A percentile compares a stretch with the other conserved stretches of the same genome.
Evolutionary conservation across 2,329 filamentous ascomycete species (phyloP).

Genomic region (Fusarium sp.): DNA sequence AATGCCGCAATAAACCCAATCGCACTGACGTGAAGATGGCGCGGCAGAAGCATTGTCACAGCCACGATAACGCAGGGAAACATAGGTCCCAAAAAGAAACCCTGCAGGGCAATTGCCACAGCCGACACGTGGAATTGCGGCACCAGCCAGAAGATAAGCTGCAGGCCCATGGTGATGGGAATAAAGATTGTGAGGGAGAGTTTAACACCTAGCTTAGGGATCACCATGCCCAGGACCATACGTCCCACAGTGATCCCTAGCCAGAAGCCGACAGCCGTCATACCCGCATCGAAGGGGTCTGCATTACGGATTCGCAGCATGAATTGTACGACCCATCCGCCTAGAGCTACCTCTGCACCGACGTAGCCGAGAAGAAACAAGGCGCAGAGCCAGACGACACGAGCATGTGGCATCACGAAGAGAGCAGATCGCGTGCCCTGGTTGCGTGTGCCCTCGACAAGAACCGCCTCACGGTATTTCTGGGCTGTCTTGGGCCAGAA

Average conservation of each 20-base stretch:
- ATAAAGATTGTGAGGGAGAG: slow-evolving; percentile 74
- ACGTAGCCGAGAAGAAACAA: slow-evolving; percentile 83
- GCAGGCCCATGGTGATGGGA: slow-evolving; percentile 72
- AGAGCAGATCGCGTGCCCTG: slow-evolving; percentile 52
- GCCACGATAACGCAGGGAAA: slow-evolving; percentile 81
- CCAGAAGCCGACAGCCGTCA: slow-evolving; percentile 86
- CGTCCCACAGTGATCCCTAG: slow-evolving; percentile 82
- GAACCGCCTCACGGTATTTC: slow-evolving; percentile 62
- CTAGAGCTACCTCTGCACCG: slow-evolving; percentile 80
- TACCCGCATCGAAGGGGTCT: slow-evolving; percentile 77
- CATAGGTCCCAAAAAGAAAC: slow-evolving; percentile 84
- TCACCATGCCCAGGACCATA: slow-evolving; percentile 26
- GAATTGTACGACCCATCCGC: slow-evolving; percentile 89
- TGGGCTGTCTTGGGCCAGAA: slow-evolving; percentile 74
- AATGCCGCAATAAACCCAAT: slow-evolving; percentile 86
- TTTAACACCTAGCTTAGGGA: slow-evolving; percentile 77
- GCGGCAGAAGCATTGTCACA: slow-evolving; percentile 78
- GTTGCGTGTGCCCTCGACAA: slow-evolving; percentile 43
- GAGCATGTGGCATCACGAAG: slow-evolving; percentile 58
- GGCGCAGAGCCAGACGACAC: slow-evolving; percentile 77
- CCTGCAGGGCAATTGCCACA: slow-evolving; percentile 78
- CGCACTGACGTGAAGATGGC: slow-evolving; percentile 79
- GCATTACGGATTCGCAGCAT: slow-evolving; percentile 82
- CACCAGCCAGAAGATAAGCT: slow-evolving; percentile 86
- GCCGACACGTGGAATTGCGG: slow-evolving; percentile 83